A percentile compares a stretch with the other conserved stretches of the same genome.
Conservation (phyloP, 1,139 yeast species). For the Kurtzmaniella quercitrusa region DNA sequence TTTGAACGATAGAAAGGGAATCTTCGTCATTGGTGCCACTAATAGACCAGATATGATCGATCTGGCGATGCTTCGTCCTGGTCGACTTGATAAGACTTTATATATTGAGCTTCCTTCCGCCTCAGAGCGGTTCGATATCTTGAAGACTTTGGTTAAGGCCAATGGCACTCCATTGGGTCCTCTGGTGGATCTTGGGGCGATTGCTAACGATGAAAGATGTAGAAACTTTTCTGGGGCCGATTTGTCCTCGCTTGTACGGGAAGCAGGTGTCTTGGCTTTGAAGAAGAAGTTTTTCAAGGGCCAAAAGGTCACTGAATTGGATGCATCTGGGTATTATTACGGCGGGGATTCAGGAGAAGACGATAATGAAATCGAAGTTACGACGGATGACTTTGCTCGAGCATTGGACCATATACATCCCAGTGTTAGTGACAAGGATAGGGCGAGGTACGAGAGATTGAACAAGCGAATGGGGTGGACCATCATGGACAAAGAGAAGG, state of each 20-base stretch:
- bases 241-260: slow-evolving; percentile 84
- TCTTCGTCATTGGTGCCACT: slow-evolving; percentile 94
- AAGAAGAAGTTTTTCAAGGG: slow-evolving; percentile 60
- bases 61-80: slow-evolving; percentile 97
- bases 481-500: slow-evolving; percentile 20
- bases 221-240: slow-evolving; percentile 95
- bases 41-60: slow-evolving; percentile 98
- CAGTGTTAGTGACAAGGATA: slow-evolving; percentile 84
- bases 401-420: slow-evolving; percentile 82
- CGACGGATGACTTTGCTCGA: slow-evolving; percentile 57
- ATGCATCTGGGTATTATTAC: slow-evolving; percentile 38
- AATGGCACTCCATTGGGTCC: slow-evolving; percentile 73
- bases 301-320: slow-evolving; percentile 47
- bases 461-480: slow-evolving; percentile 61
- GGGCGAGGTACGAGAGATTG: slow-evolving; percentile 66
- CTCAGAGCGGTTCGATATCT: slow-evolving; percentile 73
- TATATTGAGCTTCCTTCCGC: slow-evolving; percentile 85
- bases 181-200: slow-evolving; percentile 53
- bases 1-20: slow-evolving; percentile 84
- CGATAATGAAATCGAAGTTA: slow-evolving; percentile 47
- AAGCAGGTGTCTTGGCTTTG: slow-evolving; percentile 87
- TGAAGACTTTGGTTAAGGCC: slow-evolving; percentile 66
- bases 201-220: slow-evolving; percentile 77
- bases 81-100: slow-evolving; percentile 88
- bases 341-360: slow-evolving; percentile 25